phyloP scores from a whole-genome alignment of 306 rosid genomes.

The Mimosa pudica region DNA sequence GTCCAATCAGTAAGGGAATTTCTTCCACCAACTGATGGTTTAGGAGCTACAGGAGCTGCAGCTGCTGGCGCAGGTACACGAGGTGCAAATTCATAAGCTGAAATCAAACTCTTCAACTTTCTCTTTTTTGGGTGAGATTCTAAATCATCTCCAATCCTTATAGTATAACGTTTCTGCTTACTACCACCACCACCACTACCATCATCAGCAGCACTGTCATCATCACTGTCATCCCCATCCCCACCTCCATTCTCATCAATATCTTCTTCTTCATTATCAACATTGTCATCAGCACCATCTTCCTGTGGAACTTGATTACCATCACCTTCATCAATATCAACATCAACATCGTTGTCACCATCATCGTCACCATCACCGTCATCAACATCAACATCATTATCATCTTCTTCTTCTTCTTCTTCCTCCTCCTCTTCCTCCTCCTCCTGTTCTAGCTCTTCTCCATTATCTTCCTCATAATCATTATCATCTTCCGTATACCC shows the following conservation, averaged over 20 bases:
- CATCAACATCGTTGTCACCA: constrained; percentile 34
- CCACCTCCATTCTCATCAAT: constrained; percentile 29
- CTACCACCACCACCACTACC: constrained; percentile 37
- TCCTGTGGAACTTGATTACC: background rate
- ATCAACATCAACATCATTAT: constrained; percentile 11
- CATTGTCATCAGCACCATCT: no score
- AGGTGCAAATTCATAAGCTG: constrained; percentile 79
- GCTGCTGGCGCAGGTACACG: constrained; percentile 50
- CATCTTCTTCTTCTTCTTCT: constrained; percentile 40
- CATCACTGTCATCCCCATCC: constrained; percentile 17
- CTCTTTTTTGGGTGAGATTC: constrained; percentile 72
- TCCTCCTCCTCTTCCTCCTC: constrained; percentile 40
- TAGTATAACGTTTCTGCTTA: constrained; percentile 38
- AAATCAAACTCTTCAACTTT: constrained; percentile 71
- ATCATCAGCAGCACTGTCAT: constrained; percentile 4
- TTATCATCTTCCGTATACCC: constrained; percentile 47
- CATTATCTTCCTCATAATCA: constrained; percentile 54
- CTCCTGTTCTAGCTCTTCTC: constrained; percentile 50
- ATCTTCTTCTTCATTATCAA: no score
- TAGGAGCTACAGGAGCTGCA: constrained; percentile 49
- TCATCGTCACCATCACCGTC: background rate
- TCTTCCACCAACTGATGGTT: constrained; percentile 65
- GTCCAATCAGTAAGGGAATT: constrained; percentile 81
- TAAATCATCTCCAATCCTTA: constrained; percentile 51
- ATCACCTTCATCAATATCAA: constrained; percentile 11